Evolutionary conservation across 768 basidiomycete genomes (phyloP), one percentile per base, ranked within the genome.

Genomic region (Fistulinella prunicolor): DNA sequence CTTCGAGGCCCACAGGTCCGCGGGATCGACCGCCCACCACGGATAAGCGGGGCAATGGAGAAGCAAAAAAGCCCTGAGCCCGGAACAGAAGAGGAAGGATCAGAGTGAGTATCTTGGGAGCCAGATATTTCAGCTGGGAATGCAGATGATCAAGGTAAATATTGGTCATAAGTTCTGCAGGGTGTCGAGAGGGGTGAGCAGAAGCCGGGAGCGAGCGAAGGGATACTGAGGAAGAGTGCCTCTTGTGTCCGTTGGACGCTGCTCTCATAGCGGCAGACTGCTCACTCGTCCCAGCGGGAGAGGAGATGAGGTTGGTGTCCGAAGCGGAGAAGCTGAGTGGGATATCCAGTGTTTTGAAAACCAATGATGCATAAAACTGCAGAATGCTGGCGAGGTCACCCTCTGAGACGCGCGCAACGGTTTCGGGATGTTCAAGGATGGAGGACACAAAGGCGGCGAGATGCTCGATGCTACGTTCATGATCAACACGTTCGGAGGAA

Each of bases 51-150:
- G 88, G 85, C 14, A 91, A 75, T 2, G 86, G 80, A 3, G 80
- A 76, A 4, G 80, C 72, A 58, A 79, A 85, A 56, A 79, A 82
- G 1, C 83, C 80, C 20, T 86, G 73, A 19, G 77, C 78, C 16
- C 85, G 81, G 59, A 89, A 86, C n/a, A 91, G 77, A 28, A 85
- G 71, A 0, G 85, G 83, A n/a, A 89, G 70, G 44, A 89, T 80
- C 29, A 67, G 56, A 12, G 68, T 61, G 29, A 89, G 75, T 56
- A 77, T 74, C 10, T 65, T 65, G 7, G 82, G 76, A 6, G 82
- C 71, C 14, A 89, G 70, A 14, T 73, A 74, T 59, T 83, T 83
- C 38, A 82, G 67, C 49, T 85, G 81, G 1, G 77, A 72, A n/a
- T 70, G 66, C 10, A 89, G 75, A 60, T 87, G 80, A 50, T 72